Evolutionary conservation across 371 early-diverging fungal genomes (phyloP), one percentile per base, ranked within the genome.

Genomic region (Edhazardia aedis): DNA sequence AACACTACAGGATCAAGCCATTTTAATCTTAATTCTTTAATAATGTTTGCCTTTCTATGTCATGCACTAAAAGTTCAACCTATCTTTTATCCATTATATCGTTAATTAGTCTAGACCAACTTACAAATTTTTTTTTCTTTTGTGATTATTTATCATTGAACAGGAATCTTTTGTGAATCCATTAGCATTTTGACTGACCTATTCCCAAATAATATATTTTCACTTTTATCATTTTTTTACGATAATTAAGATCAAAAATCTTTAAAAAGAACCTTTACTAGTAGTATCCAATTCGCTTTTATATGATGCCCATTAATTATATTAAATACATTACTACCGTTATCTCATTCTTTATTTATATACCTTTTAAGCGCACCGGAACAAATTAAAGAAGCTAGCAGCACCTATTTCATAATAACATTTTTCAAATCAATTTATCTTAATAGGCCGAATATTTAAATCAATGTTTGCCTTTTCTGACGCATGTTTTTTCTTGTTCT

Each of bases 1-100:
- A 55, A 2, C 7, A 28, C 29, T 2, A 55, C 47, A 25, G 55
- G 55, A 27, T 46, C 14, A 14, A 14, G n/a, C 55, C 55, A 55
- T 6, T 9, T 4, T 3, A 48, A 55, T 16, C n/a, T 55, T 16
- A 25, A 33, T n/a, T 3, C 4, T 39, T 55, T 48, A 1, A 47
- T 47, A 11, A 30, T 11, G 7, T 38, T 48, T 12, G 19, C 33
- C 2, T 47, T 14, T 1, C 14, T n/a, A 1, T 36, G 18, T 1
- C 47, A 16, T 14, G 29, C 12, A 2, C 22, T n/a, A 3, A 45
- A 4, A 3, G 2, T 45, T 4, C 26, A 12, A 4, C 22, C 22
- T 11, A 11, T 27, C 4, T 16, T 45, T 45, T 26, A 11, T 16
- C 26, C 26, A n/a, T 45, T 2, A 3, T 4, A 24, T 24, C 26